Conservation (phyloP, 768 basidiomycete species). For the Lactarius indigo region DNA sequence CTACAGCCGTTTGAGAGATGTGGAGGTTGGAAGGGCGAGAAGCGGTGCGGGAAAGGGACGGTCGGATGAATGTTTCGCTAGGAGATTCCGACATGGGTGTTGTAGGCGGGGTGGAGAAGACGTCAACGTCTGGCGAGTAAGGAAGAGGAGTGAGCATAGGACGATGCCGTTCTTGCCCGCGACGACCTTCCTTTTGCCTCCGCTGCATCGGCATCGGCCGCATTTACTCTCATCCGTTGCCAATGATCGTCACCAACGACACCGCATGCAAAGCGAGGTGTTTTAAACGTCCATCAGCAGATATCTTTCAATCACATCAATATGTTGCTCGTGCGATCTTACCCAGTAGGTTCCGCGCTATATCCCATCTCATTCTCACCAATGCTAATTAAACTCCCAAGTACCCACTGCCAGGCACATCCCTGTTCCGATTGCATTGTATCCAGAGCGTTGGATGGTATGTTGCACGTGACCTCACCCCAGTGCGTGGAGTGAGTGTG, state of each 20-base stretch:
- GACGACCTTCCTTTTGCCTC: background rate
- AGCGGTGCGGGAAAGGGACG: conserved; percentile 39
- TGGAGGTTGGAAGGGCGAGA: conserved; percentile 37
- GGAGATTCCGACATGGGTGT: conserved; percentile 34
- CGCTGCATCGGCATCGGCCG: background rate
- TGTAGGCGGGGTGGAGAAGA: conserved; percentile 44
- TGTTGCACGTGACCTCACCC: background rate
- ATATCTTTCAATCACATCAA: conserved; percentile 26
- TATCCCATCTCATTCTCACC: background rate
- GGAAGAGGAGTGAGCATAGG: conserved; percentile 11
- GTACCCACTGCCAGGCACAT: conserved; percentile 39
- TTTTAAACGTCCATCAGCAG: too few species aligned
- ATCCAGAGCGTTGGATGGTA: background rate
- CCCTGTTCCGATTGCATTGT: conserved; percentile 33
- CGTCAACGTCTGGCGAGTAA: conserved; percentile 36
- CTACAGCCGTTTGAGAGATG: conserved; percentile 31
- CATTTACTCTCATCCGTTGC: too few species aligned
- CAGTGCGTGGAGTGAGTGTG: too few species aligned
- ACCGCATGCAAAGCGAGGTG: background rate
- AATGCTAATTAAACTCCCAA: conserved; percentile 29
- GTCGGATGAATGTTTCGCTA: conserved; percentile 30
- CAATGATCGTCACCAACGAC: background rate
- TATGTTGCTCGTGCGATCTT: background rate
- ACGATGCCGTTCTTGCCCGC: background rate
- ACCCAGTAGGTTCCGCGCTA: background rate